phyloP scores from a whole-genome alignment of 192 early-diverging fungal genomes.

The Lobosporangium transversale region DNA sequence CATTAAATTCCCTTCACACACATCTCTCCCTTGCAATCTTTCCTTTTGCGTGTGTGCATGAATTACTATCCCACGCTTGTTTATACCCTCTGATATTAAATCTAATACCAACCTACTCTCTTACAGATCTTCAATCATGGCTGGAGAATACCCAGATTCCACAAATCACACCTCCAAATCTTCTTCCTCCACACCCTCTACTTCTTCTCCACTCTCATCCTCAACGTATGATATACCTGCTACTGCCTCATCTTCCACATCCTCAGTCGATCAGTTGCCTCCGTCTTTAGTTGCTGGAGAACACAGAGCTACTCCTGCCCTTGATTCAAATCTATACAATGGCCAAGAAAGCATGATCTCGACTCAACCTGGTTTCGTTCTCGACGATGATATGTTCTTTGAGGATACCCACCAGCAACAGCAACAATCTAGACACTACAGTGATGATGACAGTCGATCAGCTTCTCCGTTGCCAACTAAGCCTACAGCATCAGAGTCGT shows the following conservation, averaged over 20 bases:
- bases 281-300: not conserved
- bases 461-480: not conserved
- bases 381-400: conserved; percentile 25
- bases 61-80: not conserved
- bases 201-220: not conserved
- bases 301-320: not conserved
- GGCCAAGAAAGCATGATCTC: conserved; percentile 16
- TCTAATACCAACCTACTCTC: not conserved
- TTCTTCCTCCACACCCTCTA: not conserved
- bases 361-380: conserved; percentile 3
- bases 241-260: conserved; percentile 5
- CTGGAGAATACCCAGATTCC: not conserved
- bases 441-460: conserved; percentile 4
- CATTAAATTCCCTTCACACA: not conserved
- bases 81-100: not conserved
- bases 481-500: too few species aligned
- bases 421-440: not conserved
- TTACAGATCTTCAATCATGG: not conserved
- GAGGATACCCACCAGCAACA: not conserved
- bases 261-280: conserved; percentile 3
- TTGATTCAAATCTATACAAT: conserved; percentile 10
- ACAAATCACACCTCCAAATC: not conserved
- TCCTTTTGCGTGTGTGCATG: too few species aligned
- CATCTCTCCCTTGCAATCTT: not conserved
- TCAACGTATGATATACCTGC: not conserved